Conservation (phyloP, 2,329 filamentous ascomycete species). For the Colletotrichum liaoningense region DNA sequence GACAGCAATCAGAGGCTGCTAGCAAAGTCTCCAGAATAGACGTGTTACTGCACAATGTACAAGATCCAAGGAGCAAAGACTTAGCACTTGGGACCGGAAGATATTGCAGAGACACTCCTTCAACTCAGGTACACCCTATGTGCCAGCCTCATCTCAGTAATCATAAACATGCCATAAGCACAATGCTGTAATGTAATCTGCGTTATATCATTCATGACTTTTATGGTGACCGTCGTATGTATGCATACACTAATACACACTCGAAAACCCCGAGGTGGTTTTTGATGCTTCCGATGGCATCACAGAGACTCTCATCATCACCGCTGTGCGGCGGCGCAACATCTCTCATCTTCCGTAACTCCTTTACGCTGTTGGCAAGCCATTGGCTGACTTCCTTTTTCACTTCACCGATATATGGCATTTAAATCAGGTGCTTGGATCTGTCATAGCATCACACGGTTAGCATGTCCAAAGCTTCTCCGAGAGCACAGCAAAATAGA, state of each 20-base stretch:
- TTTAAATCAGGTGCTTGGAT: conserved; percentile 77
- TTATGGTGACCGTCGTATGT: conserved; percentile 31
- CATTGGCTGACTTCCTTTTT: not conserved
- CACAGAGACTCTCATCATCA: conserved; percentile 20
- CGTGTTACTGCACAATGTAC: too few species aligned
- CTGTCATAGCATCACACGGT: conserved; percentile 46
- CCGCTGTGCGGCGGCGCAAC: not conserved
- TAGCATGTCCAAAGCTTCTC: conserved; percentile 4
- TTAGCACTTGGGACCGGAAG: too few species aligned
- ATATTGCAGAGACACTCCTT: not conserved
- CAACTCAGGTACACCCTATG: too few species aligned
- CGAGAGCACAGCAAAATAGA: too few species aligned
- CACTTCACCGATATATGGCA: not conserved
- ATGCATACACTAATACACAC: conserved; percentile 32
- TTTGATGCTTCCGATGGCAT: conserved; percentile 26
- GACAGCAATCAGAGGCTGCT: not conserved
- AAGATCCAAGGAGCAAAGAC: not conserved
- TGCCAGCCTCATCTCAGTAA: not conserved
- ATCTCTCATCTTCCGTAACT: conserved; percentile 20
- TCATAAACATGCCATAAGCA: not conserved
- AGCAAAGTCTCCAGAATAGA: too few species aligned
- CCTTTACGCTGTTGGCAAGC: not conserved
- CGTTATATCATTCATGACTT: conserved; percentile 37
- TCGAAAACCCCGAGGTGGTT: conserved; percentile 34
- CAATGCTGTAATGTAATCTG: conserved; percentile 3